phyloP scores from a whole-genome alignment of 2,329 filamentous ascomycete genomes.

The Colletotrichum sp. region DNA sequence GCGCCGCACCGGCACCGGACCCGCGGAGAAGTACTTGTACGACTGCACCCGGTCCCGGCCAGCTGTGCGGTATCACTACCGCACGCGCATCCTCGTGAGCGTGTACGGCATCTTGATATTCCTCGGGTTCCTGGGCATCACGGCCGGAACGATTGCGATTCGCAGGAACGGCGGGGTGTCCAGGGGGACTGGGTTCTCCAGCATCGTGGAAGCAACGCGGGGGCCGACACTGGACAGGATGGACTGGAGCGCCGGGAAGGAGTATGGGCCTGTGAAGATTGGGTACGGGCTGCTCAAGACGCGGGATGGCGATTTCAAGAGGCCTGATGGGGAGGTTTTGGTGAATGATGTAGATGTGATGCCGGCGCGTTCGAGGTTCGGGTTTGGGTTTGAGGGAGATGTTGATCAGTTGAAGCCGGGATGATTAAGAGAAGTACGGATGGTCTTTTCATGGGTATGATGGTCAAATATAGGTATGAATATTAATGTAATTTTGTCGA shows the following conservation, averaged over 20 bases:
- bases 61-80: conserved; percentile 30
- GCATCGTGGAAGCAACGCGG: conserved; percentile 39
- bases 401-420: neutral
- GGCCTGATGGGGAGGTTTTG: neutral
- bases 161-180: conserved; percentile 31
- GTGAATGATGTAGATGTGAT: neutral
- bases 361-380: conserved; percentile 21
- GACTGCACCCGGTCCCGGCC: conserved; percentile 29
- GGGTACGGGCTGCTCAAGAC: neutral
- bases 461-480: neutral
- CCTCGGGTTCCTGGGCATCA: conserved; percentile 27
- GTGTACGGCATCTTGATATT: conserved; percentile 34
- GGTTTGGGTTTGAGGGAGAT: conserved; percentile 22
- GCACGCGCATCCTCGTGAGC: conserved; percentile 31
- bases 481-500: neutral
- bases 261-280: neutral
- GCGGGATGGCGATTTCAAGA: neutral
- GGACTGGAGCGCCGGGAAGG: conserved; percentile 11
- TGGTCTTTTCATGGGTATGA: neutral
- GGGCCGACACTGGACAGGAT: conserved; percentile 36
- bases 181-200: conserved; percentile 37
- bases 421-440: fast-evolving
- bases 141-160: conserved; percentile 31
- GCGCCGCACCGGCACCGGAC: conserved; percentile 15
- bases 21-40: conserved; percentile 15